phyloP scores from a whole-genome alignment of 441 rosid species.

The Francoa sonchifolia region DNA sequence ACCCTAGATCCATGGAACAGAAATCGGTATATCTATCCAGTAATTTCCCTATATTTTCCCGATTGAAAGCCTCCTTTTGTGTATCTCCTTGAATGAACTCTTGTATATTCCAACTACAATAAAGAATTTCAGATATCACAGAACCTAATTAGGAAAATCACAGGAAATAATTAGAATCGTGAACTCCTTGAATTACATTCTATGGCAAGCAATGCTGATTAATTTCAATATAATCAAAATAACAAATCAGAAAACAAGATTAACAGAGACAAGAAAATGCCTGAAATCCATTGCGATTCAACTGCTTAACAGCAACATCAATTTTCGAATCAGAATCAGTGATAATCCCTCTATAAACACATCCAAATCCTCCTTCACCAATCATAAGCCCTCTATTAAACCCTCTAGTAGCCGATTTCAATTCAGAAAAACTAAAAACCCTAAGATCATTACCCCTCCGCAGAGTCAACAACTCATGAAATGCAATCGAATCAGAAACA shows the following conservation, averaged over 20 bases:
- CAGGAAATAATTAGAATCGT: too few relatives aligned
- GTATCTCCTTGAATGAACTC: too few relatives aligned
- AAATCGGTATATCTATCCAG: too few relatives aligned
- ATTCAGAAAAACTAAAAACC: constrained; percentile 41
- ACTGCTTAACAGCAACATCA: constrained; percentile 54
- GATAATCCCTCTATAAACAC: constrained; percentile 48
- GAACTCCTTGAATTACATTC: too few relatives aligned
- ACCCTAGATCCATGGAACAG: too few relatives aligned
- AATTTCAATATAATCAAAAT: background rate
- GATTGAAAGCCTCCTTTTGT: too few relatives aligned
- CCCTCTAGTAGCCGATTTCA: constrained; percentile 50
- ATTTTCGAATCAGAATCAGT: constrained; percentile 28
- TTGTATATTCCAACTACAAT: too few relatives aligned
- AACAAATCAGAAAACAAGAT: background rate
- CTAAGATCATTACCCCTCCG: constrained; percentile 68
- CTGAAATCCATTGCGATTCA: constrained; percentile 78
- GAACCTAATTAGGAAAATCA: too few relatives aligned
- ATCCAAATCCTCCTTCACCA: constrained; percentile 68
- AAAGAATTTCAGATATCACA: too few relatives aligned
- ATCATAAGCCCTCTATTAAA: constrained; percentile 47
- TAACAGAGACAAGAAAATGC: constrained; percentile 42
- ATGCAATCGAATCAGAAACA: constrained; percentile 41
- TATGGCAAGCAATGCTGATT: background rate
- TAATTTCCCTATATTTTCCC: too few relatives aligned
- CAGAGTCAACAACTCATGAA: constrained; percentile 37